These are phyloP conservation scores for Asparagopsis taxiformis DNA, from an alignment of 31 red algal genomes.

Conservation along the genomic window DNA sequence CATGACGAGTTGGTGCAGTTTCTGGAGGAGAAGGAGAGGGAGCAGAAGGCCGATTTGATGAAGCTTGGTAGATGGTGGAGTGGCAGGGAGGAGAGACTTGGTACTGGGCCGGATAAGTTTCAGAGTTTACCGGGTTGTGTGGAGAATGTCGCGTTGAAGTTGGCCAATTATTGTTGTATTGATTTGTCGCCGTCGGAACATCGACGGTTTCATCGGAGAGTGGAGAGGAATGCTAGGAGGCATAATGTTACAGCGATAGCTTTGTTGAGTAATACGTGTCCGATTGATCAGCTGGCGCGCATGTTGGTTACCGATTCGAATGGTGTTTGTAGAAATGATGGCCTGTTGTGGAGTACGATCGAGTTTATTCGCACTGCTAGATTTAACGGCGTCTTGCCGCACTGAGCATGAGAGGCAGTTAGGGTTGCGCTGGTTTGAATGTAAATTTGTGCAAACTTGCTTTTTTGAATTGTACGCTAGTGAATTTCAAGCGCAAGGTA, in stretches of 20 bases:
- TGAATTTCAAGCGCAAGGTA: no score
- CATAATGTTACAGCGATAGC: conserved; percentile 9
- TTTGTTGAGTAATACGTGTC: conserved; percentile 10
- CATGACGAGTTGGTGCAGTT: conserved; percentile 13
- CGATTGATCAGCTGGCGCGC: conserved; percentile 12
- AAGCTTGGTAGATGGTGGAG: not conserved
- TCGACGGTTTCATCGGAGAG: not conserved
- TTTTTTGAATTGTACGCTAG: no score
- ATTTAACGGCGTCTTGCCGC: conserved; percentile 9
- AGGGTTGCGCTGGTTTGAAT: no score
- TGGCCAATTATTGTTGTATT: conserved; percentile 7
- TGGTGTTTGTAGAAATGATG: not conserved
- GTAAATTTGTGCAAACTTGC: no score
- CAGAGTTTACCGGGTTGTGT: not conserved
- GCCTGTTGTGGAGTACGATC: conserved; percentile 7
- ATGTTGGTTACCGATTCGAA: conserved; percentile 27
- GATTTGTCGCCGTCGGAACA: conserved; percentile 5
- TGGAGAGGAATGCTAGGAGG: conserved; percentile 14
- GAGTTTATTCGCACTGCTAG: conserved; percentile 22
- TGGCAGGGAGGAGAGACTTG: not conserved
- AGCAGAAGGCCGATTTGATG: not conserved
- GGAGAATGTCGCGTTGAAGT: conserved; percentile 6
- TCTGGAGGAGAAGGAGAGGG: conserved; percentile 1
- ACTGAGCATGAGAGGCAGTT: no score
- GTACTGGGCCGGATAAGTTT: not conserved